Conservation (phyloP, 352 stramenopile genomes). For the Peronospora farinosa region DNA sequence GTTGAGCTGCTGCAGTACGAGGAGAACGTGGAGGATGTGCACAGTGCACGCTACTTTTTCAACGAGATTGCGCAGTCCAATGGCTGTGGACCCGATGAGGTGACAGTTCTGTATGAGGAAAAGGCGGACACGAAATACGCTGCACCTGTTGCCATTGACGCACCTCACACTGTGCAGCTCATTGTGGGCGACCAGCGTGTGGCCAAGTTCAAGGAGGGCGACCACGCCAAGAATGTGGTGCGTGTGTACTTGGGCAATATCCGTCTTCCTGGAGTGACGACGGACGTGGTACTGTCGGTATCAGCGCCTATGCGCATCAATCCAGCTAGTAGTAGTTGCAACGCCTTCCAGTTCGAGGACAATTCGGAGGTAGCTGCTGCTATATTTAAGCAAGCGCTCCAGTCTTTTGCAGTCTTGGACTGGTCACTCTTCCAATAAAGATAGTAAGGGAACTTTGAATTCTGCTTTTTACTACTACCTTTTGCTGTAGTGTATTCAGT, state of each 20-base stretch:
- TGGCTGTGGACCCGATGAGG: conserved; percentile 53
- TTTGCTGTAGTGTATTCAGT: no score
- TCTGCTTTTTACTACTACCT: not conserved
- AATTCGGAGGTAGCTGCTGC: conserved; percentile 56
- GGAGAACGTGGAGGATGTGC: conserved; percentile 32
- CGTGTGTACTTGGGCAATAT: conserved; percentile 75
- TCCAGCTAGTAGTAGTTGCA: conserved; percentile 57
- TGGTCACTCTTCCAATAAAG: conserved; percentile 55
- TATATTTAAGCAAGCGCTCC: conserved; percentile 71
- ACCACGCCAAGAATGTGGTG: conserved; percentile 79
- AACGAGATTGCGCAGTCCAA: conserved; percentile 80
- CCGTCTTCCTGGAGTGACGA: conserved; percentile 62
- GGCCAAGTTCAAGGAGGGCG: conserved; percentile 81
- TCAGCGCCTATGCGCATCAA: conserved; percentile 74
- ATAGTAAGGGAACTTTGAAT: not conserved
- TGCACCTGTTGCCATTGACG: conserved; percentile 28
- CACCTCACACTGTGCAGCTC: conserved; percentile 35
- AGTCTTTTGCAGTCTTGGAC: conserved; percentile 61
- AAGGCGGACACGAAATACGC: conserved; percentile 22
- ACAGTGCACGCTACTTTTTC: conserved; percentile 74
- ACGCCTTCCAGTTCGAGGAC: conserved; percentile 57
- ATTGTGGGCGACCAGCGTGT: conserved; percentile 74
- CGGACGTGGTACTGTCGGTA: conserved; percentile 77
- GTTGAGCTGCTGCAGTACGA: conserved; percentile 77
- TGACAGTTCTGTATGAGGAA: conserved; percentile 44